phyloP scores from a whole-genome alignment of 495 filamentous ascomycete genomes.

The Massariosphaeria phaeospora region DNA sequence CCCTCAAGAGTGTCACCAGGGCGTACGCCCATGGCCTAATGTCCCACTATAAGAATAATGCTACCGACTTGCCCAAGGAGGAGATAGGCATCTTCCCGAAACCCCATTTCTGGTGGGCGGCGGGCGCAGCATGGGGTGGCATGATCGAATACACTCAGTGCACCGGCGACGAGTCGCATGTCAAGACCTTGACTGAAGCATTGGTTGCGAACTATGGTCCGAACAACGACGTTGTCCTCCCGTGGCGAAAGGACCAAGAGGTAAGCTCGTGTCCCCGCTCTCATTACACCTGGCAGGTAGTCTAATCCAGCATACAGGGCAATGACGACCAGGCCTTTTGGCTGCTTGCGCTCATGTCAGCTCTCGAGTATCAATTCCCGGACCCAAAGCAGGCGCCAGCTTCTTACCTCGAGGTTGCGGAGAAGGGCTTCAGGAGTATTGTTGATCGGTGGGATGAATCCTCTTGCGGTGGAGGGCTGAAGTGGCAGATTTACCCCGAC shows the following conservation, averaged over 20 bases:
- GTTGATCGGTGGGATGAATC: constrained; percentile 47
- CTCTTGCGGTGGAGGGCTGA: constrained; percentile 50
- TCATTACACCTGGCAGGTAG: too few species aligned
- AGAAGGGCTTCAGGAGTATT: constrained; percentile 40
- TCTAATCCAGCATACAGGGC: constrained; percentile 36
- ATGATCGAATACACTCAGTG: constrained; percentile 34
- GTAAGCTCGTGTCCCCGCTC: too few species aligned
- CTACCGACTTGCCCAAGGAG: constrained; percentile 2
- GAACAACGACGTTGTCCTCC: constrained; percentile 37
- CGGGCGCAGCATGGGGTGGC: constrained; percentile 36
- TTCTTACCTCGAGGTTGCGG: constrained; percentile 56
- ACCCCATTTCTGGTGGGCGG: constrained; percentile 44
- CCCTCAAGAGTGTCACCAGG: constrained; percentile 47
- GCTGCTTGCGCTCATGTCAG: constrained; percentile 67
- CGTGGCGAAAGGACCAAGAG: constrained; percentile 26
- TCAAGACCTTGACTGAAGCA: constrained; percentile 35
- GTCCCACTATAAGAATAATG: constrained; percentile 35
- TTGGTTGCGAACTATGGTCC: constrained; percentile 40
- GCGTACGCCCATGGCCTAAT: constrained; percentile 51
- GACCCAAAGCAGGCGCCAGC: constrained; percentile 51
- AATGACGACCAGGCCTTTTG: constrained; percentile 82
- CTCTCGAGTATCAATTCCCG: constrained; percentile 68
- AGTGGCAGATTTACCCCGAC: constrained; percentile 54
- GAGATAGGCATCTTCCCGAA: constrained; percentile 35
- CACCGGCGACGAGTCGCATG: constrained; percentile 37